Evolutionary conservation across 2,329 filamentous ascomycete genomes (phyloP), one percentile per base, ranked within the genome.

Genomic region (Hymenoscyphus scutula): DNA sequence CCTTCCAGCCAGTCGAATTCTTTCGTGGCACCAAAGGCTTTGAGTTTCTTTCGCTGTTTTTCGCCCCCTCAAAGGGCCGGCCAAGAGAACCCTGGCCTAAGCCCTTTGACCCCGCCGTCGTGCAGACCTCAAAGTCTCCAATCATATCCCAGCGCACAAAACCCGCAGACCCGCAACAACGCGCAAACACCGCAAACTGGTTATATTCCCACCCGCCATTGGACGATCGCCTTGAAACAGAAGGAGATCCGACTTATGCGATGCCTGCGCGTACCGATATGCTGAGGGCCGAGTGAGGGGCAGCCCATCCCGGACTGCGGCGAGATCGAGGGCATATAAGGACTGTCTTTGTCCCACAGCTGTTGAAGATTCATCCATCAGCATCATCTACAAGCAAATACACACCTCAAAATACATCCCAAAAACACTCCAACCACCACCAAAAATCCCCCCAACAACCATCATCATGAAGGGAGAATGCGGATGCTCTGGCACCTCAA

Each of bases 391-490:
- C 41, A 58, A 53, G 17, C 5, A 29, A 45, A 64, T n/a, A 32
- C 32, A 60, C 53, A 4, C 51, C 45, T 48, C 19, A 58, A 58
- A 3, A 58, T 13, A 61, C 54, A 32, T 61, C 57, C 59, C 59
- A 61, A 61, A 19, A 51, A 48, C 38, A 34, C 59, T 53, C 54
- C 34, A 60, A 37, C 56, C 60, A 41, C 32, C 34, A n/a, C 54
- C 15, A 61, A 58, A 51, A 45, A 57, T n/a, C 30, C 58, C 23
- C 56, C 61, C 29, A 58, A 59, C 62, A 56, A 61, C 59, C 59
- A 57, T 61, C 73, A 76, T 70, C 61, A 76, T 76, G 74, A 75
- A 75, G 73, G 73, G 73, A 65, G 74, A 76, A 67, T 76, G 74
- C 69, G 74, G 74, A 74, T 76, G 74, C 73, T 75, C 74, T 61